These are phyloP conservation scores for Grifola frondosa DNA, from an alignment of 1,284 basidiomycete genomes.

Conservation along the genomic window DNA sequence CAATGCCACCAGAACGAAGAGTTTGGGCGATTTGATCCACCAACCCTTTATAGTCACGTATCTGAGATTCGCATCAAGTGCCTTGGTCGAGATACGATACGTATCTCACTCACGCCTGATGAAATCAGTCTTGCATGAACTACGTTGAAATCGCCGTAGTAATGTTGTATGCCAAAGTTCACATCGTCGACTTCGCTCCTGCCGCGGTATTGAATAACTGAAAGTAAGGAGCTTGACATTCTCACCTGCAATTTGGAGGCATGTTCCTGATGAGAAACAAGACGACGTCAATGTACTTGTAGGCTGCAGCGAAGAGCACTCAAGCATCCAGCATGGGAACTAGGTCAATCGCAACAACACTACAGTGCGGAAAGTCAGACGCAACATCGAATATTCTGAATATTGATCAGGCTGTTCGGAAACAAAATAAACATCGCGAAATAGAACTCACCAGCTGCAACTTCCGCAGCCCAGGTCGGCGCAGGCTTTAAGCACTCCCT, in stretches of 20 bases:
- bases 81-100: slow-evolving; percentile 14
- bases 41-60: slow-evolving; percentile 61
- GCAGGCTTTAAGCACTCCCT: slow-evolving; percentile 54
- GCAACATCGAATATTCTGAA: slow-evolving; percentile 71
- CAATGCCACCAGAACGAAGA: slow-evolving; percentile 64
- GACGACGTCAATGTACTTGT: slow-evolving; percentile 5
- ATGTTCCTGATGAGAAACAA: slow-evolving; percentile 41
- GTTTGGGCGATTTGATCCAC: slow-evolving; percentile 64
- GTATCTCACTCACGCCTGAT: slow-evolving; percentile 64
- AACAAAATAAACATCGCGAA: neutral
- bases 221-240: slow-evolving; percentile 17
- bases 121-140: slow-evolving; percentile 67
- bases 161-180: slow-evolving; percentile 76
- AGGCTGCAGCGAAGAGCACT: too few relatives aligned
- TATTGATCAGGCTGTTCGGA: neutral
- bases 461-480: slow-evolving; percentile 76
- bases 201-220: slow-evolving; percentile 9
- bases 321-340: slow-evolving; percentile 69
- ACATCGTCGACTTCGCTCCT: slow-evolving; percentile 80
- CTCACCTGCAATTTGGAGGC: slow-evolving; percentile 66
- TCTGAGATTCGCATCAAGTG: slow-evolving; percentile 37
- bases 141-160: slow-evolving; percentile 70
- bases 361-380: slow-evolving; percentile 64
- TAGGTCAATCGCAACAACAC: slow-evolving; percentile 68
- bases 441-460: slow-evolving; percentile 58